Evolutionary conservation across 1,284 basidiomycete species (phyloP).

Genomic region (Apiotrichum gamsii): DNA sequence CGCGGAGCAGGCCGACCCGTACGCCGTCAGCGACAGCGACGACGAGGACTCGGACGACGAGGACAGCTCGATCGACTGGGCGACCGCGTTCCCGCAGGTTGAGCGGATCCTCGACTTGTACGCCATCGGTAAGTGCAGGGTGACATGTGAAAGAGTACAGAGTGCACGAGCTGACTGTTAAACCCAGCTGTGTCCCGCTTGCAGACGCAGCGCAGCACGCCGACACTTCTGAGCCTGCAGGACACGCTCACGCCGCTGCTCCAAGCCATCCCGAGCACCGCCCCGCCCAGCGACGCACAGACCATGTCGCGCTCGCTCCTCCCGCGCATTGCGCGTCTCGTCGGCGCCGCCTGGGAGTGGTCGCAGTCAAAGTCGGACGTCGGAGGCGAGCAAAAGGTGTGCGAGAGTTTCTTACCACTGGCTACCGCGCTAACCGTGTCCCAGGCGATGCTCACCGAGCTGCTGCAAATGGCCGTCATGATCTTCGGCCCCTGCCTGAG

Average conservation of each 20-base stretch:
- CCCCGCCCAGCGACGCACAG: conserved; percentile 8
- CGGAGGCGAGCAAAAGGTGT: conserved; percentile 35
- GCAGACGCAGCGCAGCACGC: conserved; percentile 24
- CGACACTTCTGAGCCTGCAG: conserved; percentile 25
- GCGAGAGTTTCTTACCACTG: neutral
- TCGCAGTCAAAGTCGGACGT: conserved; percentile 20
- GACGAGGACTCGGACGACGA: conserved; percentile 18
- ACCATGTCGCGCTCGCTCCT: conserved; percentile 19
- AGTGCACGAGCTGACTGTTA: neutral
- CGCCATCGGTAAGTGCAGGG: conserved; percentile 22
- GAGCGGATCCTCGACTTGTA: conserved; percentile 50
- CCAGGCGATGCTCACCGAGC: conserved; percentile 27
- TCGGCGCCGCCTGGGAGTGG: conserved; percentile 27
- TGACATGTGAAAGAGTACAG: no score
- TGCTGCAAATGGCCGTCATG: conserved; percentile 24
- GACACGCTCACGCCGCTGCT: conserved; percentile 24
- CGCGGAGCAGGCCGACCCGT: conserved; percentile 25
- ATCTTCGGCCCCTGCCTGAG: conserved; percentile 23
- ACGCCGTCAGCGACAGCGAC: conserved; percentile 29
- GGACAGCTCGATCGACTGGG: conserved; percentile 40
- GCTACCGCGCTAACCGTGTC: neutral
- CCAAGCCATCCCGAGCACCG: conserved; percentile 10
- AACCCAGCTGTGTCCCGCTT: conserved; percentile 26
- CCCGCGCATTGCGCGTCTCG: conserved; percentile 9
- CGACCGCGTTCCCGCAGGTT: conserved; percentile 52